Base-by-base conservation (phyloP, 495 filamentous ascomycete species). In the Gamarada debralockiae region DNA sequence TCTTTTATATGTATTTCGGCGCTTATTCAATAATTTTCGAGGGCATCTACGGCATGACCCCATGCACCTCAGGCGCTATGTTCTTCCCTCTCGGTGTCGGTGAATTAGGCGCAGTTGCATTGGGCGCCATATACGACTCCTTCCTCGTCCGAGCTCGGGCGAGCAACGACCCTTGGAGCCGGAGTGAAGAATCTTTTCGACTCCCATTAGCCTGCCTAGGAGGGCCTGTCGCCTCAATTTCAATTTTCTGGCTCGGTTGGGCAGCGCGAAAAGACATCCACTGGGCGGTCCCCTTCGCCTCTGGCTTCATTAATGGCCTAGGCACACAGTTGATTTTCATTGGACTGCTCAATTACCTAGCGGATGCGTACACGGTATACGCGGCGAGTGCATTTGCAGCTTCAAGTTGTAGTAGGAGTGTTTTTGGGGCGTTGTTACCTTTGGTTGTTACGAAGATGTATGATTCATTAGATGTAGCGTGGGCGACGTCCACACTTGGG, bases 281-380 rank as follows among this genome's bases (percentile, higher is more conserved):
- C 31, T 34, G 31, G 31, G n/a, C n/a, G n/a, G 31, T 63, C n/a
- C 75, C 74, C 1, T 60, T 69, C n/a, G 37, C 73, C n/a, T 74
- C 81, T 3, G 74, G 80, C 3, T 65, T 84, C 22, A 68, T 81
- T 1, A 87, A 88, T 62, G 82, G 77, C 0, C 84, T 76, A 72
- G 84, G 83, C 3, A 84, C 81, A 59, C 54, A 85, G 8, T 70
- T 68, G 51, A 61, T 85, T 8, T 86, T 83, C 42, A 71, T 75
- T 17, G 13, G 18, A 6, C 27, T 36, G 8, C n/a, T 49, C 68
- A 37, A 57, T 9, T 87, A 85, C 55, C 63, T 81, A 1, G 65
- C 76, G 14, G 83, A 88, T 50, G 68, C 74, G 0, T 86, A 86
- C 53, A 71, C 25, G 72, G 6, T 69, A 75, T 0, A 64, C 67